These are phyloP conservation scores for Alternaria sp. DNA, from an alignment of 2,329 filamentous ascomycete genomes.

Conservation along the genomic window DNA sequence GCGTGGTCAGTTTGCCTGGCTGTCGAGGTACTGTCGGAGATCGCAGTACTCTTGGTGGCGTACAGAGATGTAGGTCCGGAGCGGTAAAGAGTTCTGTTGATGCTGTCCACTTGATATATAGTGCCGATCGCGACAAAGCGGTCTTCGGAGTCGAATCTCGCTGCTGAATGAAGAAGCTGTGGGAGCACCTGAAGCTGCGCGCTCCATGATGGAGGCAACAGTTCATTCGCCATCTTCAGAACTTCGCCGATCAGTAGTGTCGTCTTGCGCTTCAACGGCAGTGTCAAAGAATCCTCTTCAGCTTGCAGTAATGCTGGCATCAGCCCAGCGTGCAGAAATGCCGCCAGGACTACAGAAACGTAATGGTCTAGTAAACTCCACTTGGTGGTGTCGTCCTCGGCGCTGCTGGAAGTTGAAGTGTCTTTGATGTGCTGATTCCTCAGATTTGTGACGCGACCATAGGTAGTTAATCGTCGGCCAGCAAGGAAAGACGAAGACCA, in stretches of 20 bases:
- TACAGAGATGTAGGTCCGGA: slow-evolving; percentile 64
- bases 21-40: slow-evolving; percentile 32
- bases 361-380: slow-evolving; percentile 91
- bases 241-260: slow-evolving; percentile 91
- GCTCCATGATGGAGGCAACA: slow-evolving; percentile 84
- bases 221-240: slow-evolving; percentile 84
- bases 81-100: slow-evolving; percentile 89
- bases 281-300: slow-evolving; percentile 72
- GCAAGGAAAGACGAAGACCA: slow-evolving; percentile 97
- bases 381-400: slow-evolving; percentile 70
- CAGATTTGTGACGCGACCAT: slow-evolving; percentile 89
- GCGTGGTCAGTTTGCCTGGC: slow-evolving; percentile 54
- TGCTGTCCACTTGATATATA: slow-evolving; percentile 97
- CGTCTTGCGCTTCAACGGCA: slow-evolving; percentile 82
- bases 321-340: slow-evolving; percentile 83
- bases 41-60: slow-evolving; percentile 38
- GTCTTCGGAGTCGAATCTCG: slow-evolving; percentile 73
- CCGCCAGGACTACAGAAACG: slow-evolving; percentile 83
- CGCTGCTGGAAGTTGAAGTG: slow-evolving; percentile 68
- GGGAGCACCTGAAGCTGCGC: slow-evolving; percentile 86
- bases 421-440: slow-evolving; percentile 67
- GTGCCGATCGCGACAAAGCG: slow-evolving; percentile 86
- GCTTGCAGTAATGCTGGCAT: slow-evolving; percentile 63
- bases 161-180: slow-evolving; percentile 79
- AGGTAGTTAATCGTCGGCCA: slow-evolving; percentile 90